A percentile compares a stretch with the other conserved stretches of the same genome.
Conservation (phyloP, 2,329 filamentous ascomycete species). For the Pseudogymnoascus pannorum region DNA sequence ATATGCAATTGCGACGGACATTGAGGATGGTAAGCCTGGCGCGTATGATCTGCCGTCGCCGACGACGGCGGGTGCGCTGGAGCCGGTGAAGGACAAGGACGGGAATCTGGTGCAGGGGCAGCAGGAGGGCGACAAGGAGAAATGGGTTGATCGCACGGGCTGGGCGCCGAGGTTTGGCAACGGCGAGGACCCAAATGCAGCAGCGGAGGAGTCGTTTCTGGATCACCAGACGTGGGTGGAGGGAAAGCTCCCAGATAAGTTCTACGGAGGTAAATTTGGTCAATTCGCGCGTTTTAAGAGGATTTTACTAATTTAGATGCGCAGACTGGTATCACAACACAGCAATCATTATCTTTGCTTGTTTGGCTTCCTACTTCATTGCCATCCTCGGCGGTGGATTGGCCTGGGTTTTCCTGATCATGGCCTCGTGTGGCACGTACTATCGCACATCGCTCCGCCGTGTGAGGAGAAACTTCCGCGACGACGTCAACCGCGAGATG, state of each 20-base stretch:
- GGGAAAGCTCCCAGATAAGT: slow-evolving; percentile 74
- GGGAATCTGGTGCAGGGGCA: slow-evolving; percentile 44
- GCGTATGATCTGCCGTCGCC: slow-evolving; percentile 73
- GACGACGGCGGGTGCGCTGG: slow-evolving; percentile 59
- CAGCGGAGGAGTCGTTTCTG: slow-evolving; percentile 58
- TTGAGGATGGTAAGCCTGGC: slow-evolving; percentile 60
- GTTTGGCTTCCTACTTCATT: slow-evolving; percentile 81
- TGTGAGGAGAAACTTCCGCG: slow-evolving; percentile 89
- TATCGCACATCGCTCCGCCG: slow-evolving; percentile 92
- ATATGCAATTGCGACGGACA: slow-evolving; percentile 69
- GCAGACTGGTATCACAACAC: slow-evolving; percentile 97
- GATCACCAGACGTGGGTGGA: slow-evolving; percentile 89
- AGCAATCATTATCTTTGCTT: slow-evolving; percentile 88
- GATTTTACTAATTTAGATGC: slow-evolving; percentile 11
- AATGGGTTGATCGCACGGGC: slow-evolving; percentile 56
- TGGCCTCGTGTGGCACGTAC: slow-evolving; percentile 88
- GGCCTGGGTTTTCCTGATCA: slow-evolving; percentile 87
- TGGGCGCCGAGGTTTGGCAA: slow-evolving; percentile 85
- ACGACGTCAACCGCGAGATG: slow-evolving; percentile 86
- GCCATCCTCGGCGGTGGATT: slow-evolving; percentile 85
- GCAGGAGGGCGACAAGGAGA: slow-evolving; percentile 46
- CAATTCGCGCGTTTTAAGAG: not conserved
- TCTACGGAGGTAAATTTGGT: slow-evolving; percentile 66
- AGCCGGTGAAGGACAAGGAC: slow-evolving; percentile 38
- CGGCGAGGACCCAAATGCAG: slow-evolving; percentile 43